These are phyloP conservation scores for Neonectria sp. DNA, from an alignment of 2,329 filamentous ascomycete species.

Conservation along the genomic window DNA sequence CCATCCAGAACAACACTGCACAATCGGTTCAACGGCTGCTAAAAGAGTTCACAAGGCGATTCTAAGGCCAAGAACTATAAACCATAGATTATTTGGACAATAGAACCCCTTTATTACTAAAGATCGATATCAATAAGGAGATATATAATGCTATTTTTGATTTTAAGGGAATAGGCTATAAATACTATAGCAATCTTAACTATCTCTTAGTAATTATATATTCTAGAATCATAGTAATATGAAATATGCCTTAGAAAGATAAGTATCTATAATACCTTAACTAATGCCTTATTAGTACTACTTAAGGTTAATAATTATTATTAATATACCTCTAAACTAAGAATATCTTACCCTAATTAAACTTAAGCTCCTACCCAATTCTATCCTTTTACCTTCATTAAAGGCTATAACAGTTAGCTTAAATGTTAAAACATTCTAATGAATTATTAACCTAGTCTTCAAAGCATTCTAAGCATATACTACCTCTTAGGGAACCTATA, in stretches of 20 bases:
- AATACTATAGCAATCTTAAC: slow-evolving; percentile 69
- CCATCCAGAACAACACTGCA: slow-evolving; percentile 60
- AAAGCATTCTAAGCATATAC: slow-evolving; percentile 84
- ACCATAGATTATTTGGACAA: slow-evolving; percentile 82
- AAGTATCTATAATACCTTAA: not conserved
- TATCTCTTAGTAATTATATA: slow-evolving; percentile 59
- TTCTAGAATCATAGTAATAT: slow-evolving; percentile 17
- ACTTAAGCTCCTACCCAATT: slow-evolving; percentile 79
- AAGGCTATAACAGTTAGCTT: slow-evolving; percentile 86
- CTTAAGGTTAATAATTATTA: slow-evolving; percentile 82
- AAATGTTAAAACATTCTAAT: slow-evolving; percentile 71
- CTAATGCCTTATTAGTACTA: slow-evolving; percentile 67
- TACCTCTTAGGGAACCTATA: slow-evolving; percentile 84
- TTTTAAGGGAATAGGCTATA: slow-evolving; percentile 51
- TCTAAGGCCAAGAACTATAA: slow-evolving; percentile 21
- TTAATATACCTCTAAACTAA: slow-evolving; percentile 89
- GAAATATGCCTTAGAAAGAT: not conserved
- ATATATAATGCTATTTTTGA: slow-evolving; percentile 81
- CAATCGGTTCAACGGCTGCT: slow-evolving; percentile 31
- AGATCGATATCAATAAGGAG: slow-evolving; percentile 77
- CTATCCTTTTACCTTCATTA: slow-evolving; percentile 71
- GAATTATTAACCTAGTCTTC: slow-evolving; percentile 58
- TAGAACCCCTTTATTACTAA: slow-evolving; percentile 82
- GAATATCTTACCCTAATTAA: slow-evolving; percentile 85
- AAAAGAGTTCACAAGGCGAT: slow-evolving; percentile 6